phyloP scores from a whole-genome alignment of 805 yeast genomes.

The Hanseniaspora osmophila region DNA sequence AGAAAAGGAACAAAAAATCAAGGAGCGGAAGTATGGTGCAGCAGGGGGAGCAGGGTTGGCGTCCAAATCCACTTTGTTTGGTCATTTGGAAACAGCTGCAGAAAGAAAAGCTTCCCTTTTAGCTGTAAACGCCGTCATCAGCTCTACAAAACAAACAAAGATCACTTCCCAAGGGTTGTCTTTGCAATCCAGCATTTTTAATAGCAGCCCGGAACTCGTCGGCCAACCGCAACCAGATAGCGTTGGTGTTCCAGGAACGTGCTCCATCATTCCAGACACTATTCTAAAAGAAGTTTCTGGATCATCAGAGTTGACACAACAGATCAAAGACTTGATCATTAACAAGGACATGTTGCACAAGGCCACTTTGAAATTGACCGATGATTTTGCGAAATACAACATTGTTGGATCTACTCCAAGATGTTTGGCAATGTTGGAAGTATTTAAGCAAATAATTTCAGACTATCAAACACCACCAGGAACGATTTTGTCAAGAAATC shows the following conservation, averaged over 20 bases:
- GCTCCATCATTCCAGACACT: constrained; percentile 32
- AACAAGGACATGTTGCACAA: constrained; percentile 64
- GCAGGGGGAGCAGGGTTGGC: constrained; percentile 23
- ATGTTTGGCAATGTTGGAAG: constrained; percentile 70
- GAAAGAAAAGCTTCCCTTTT: constrained; percentile 40
- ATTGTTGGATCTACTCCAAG: constrained; percentile 84
- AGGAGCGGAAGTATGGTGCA: constrained; percentile 13
- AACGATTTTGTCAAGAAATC: constrained; percentile 72
- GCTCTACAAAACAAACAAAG: constrained; percentile 19
- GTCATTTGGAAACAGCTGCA: constrained; percentile 69
- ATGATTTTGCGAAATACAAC: constrained; percentile 68
- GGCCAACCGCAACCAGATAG: constrained; percentile 3
- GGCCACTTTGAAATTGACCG: constrained; percentile 59
- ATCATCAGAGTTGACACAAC: constrained; percentile 16
- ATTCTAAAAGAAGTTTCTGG: constrained; percentile 18
- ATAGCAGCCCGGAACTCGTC: constrained; percentile 4
- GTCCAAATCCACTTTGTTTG: constrained; percentile 52
- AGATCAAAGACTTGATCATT: constrained; percentile 20
- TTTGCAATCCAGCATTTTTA: constrained; percentile 15
- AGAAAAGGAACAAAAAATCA: constrained; percentile 19
- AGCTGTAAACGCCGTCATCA: constrained; percentile 22
- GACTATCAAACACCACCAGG: constrained; percentile 80
- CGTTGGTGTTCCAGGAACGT: constrained; percentile 1
- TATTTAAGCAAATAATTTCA: constrained; percentile 63
- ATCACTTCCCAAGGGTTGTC: constrained; percentile 24